phyloP scores from a whole-genome alignment of 768 basidiomycete species.

The Vararia minispora region DNA sequence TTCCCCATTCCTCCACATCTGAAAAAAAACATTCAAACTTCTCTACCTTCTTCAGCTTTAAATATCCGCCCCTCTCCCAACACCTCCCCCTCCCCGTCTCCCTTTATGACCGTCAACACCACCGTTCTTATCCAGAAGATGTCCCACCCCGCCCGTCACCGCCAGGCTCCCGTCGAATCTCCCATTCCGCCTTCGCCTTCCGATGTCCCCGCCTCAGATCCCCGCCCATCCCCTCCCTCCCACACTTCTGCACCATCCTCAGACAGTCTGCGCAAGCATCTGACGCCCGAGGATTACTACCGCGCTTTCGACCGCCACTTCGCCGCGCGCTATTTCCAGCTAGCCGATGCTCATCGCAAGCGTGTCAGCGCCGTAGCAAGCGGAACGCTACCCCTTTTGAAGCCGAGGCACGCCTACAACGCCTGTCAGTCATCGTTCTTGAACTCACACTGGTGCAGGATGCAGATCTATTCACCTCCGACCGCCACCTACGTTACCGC shows the following conservation, averaged over 20 bases:
- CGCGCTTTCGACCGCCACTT: conserved; percentile 12
- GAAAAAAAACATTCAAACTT: too few species aligned
- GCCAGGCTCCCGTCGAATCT: too few species aligned
- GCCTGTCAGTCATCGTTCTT: not conserved
- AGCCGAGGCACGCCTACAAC: conserved; percentile 8
- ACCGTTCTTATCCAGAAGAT: not conserved
- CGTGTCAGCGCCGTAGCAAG: conserved; percentile 5
- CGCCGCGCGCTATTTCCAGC: conserved; percentile 8
- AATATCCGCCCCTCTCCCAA: too few species aligned
- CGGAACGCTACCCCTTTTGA: too few species aligned
- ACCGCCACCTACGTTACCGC: conserved; percentile 34
- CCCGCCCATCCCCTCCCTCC: too few species aligned
- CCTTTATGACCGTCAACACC: conserved; percentile 10
- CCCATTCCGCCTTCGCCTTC: too few species aligned
- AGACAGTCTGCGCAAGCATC: too few species aligned
- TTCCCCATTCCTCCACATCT: too few species aligned
- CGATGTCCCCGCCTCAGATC: not conserved
- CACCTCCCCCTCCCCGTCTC: not conserved
- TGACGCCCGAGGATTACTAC: conserved; percentile 2
- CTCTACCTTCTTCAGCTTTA: too few species aligned
- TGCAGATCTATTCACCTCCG: conserved; percentile 37
- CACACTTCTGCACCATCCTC: too few species aligned
- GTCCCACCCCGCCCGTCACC: conserved; percentile 3
- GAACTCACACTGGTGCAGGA: conserved; percentile 14
- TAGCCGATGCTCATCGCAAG: conserved; percentile 12